These are phyloP conservation scores for Fusarium illudens DNA, from an alignment of 2,329 filamentous ascomycete species.

Conservation along the genomic window DNA sequence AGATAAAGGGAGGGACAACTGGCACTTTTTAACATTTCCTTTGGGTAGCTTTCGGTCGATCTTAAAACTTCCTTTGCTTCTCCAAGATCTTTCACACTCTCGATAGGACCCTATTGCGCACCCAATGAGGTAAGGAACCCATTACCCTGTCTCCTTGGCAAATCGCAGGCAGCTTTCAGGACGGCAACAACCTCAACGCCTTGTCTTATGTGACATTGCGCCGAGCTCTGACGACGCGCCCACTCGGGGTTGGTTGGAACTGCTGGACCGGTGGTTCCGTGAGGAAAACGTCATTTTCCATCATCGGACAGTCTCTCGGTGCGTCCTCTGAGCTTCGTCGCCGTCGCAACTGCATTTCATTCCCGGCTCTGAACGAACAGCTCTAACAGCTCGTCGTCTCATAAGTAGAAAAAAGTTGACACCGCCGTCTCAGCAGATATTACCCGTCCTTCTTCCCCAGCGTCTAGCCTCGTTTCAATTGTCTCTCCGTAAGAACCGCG, in stretches of 20 bases:
- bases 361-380: too few relatives aligned
- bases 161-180: too few relatives aligned
- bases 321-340: background rate
- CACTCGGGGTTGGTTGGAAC: background rate
- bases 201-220: background rate
- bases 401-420: background rate
- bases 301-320: background rate
- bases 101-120: background rate
- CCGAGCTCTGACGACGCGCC: background rate
- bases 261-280: background rate
- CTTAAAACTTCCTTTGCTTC: background rate
- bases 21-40: background rate
- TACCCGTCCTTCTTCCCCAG: background rate
- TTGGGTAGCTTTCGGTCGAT: background rate
- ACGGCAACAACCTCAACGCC: background rate
- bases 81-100: background rate
- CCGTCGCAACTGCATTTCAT: background rate
- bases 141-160: background rate
- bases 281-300: background rate
- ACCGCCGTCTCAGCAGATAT: background rate
- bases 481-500: background rate
- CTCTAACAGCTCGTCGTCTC: too few relatives aligned
- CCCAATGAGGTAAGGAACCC: background rate
- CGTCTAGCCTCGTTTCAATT: background rate
- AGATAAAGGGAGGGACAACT: constrained; percentile 11